These are phyloP conservation scores for Camellia japonica DNA, from an alignment of 148 eudicot species.

Conservation along the genomic window DNA sequence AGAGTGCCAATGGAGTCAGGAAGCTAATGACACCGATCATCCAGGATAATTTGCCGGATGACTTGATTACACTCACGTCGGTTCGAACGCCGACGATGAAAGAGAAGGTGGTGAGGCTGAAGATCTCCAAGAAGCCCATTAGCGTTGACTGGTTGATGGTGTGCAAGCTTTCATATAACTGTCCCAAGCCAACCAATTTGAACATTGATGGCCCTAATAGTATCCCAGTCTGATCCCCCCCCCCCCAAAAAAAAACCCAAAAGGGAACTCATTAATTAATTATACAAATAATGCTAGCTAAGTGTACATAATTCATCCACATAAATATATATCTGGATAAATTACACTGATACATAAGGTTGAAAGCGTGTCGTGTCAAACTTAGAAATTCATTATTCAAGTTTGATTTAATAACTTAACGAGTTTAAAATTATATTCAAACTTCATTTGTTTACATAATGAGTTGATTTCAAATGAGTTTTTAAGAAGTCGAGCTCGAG, in stretches of 20 bases:
- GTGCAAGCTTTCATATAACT: not conserved
- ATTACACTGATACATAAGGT: too few species aligned
- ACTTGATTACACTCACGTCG: not conserved
- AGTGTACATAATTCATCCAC: too few species aligned
- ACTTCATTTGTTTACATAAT: too few species aligned
- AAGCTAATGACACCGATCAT: not conserved
- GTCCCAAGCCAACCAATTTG: not conserved
- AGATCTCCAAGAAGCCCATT: not conserved
- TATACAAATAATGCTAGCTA: too few species aligned
- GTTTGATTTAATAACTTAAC: too few species aligned
- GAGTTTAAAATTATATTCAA: too few species aligned
- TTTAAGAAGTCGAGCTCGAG: too few species aligned
- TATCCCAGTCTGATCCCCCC: not conserved
- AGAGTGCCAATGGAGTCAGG: not conserved
- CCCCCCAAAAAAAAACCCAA: not conserved
- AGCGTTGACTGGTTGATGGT: not conserved
- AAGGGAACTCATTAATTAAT: not conserved
- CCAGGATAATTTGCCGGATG: not conserved
- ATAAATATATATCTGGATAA: too few species aligned
- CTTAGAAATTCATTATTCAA: too few species aligned
- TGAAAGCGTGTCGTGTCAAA: too few species aligned
- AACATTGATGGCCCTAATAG: constrained; percentile 1
- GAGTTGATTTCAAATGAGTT: too few species aligned
- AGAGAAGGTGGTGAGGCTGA: not conserved
- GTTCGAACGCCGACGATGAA: not conserved